These are phyloP conservation scores for Sicyos baderoa DNA, from an alignment of 306 rosid species.

Conservation along the genomic window DNA sequence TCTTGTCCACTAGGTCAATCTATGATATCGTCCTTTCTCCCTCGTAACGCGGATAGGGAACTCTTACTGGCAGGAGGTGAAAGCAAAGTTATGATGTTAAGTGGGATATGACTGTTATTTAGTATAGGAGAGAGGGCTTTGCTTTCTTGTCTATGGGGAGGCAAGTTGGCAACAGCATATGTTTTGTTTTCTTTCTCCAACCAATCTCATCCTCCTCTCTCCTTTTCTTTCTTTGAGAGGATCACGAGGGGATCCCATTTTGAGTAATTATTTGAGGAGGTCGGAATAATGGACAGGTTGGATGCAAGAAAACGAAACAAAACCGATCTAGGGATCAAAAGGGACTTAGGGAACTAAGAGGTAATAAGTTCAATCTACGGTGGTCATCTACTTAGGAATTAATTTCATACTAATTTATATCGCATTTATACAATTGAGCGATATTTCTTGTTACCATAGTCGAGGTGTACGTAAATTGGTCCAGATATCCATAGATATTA, in stretches of 20 bases:
- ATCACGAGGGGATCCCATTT: neutral
- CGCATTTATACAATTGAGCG: no score
- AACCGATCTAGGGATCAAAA: no score
- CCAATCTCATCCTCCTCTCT: slow-evolving; percentile 3
- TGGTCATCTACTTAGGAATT: no score
- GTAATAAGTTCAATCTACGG: no score
- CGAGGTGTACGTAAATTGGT: no score
- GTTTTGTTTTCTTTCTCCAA: slow-evolving; percentile 16
- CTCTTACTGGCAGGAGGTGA: slow-evolving; percentile 36
- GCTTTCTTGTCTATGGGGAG: slow-evolving; percentile 31
- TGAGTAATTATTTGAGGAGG: neutral
- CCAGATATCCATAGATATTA: no score
- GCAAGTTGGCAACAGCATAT: slow-evolving; percentile 27
- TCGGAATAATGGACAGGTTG: neutral
- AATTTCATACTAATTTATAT: no score
- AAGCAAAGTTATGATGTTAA: slow-evolving; percentile 37
- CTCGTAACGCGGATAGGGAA: slow-evolving; percentile 4
- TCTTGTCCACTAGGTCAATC: no score
- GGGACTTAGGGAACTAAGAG: no score
- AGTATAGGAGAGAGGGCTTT: slow-evolving; percentile 39
- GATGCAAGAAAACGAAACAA: neutral
- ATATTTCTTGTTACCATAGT: no score
- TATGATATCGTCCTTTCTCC: no score
- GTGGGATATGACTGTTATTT: slow-evolving; percentile 68
- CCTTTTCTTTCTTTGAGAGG: slow-evolving; percentile 9